These are phyloP conservation scores for Saxophila tyrrhenica DNA, from an alignment of 495 filamentous ascomycete genomes.

Conservation along the genomic window DNA sequence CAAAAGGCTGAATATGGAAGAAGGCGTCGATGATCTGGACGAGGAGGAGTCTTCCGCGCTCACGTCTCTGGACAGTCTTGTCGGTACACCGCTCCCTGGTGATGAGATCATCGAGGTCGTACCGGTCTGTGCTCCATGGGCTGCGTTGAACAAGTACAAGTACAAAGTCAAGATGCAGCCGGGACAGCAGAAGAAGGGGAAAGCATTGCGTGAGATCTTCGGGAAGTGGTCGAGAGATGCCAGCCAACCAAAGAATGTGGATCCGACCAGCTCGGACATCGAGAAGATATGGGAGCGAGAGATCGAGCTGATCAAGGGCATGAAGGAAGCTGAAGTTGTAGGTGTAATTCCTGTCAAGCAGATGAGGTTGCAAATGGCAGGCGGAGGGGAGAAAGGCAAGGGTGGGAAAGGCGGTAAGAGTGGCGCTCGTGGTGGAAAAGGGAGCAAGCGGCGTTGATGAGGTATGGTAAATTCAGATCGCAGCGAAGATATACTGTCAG, in stretches of 20 bases:
- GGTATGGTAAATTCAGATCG: neutral
- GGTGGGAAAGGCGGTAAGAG: conserved; percentile 31
- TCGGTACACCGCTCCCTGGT: conserved; percentile 64
- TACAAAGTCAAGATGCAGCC: conserved; percentile 92
- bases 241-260: conserved; percentile 38
- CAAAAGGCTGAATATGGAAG: conserved; percentile 33
- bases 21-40: conserved; percentile 35
- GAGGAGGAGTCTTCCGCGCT: conserved; percentile 45
- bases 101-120: conserved; percentile 84
- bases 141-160: conserved; percentile 63
- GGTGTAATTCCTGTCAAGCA: conserved; percentile 77
- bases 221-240: conserved; percentile 55
- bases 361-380: conserved; percentile 58
- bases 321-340: conserved; percentile 72
- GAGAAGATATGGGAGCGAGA: conserved; percentile 76
- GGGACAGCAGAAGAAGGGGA: conserved; percentile 82
- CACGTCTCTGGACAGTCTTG: conserved; percentile 57
- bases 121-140: conserved; percentile 87
- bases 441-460: neutral
- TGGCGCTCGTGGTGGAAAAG: conserved; percentile 4
- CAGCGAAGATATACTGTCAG: neutral
- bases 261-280: conserved; percentile 45
- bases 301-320: conserved; percentile 64
- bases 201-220: conserved; percentile 81
- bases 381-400: conserved; percentile 34